Evolutionary conservation across 495 filamentous ascomycete species (phyloP), one percentile per base, ranked within the genome.

Genomic region (Penicillium goetzii): DNA sequence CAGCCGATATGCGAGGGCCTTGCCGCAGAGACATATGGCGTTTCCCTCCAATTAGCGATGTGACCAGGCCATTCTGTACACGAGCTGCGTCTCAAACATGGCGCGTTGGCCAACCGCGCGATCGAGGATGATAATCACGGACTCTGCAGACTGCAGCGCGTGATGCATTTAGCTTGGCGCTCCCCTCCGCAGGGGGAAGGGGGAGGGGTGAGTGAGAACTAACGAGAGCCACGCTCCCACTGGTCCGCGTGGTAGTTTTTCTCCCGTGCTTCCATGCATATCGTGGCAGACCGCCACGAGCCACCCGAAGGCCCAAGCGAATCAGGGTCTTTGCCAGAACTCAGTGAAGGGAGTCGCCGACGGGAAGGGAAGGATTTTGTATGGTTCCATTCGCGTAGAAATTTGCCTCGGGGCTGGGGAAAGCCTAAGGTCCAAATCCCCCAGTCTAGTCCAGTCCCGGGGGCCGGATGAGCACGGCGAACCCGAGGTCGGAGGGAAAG

Each of bases 231-330:
- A 51, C 26, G 25, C 47, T 30, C 12, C 25, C 14, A 15, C 14
- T n/a, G 11, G 47, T 26, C 26, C 25, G 23, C 23, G 1, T 30
- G 26, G 25, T 30, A 5, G 15, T 28, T 15, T 51, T 76, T 76
- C 70, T 76, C 64, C 70, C 74, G 70, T 59, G 59, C 64, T 76
- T 74, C 72, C 61, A 76, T 76, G 74, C 70, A 73, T 70, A 63
- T 66, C 62, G 38, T 64, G 60, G 59, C 54, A 68, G 65, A 58
- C 59, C 64, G 64, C 64, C 65, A 68, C 58, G 56, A 58, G 61
- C 52, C 30, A 62, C 49, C 49, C 54, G 60, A 59, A 38, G 57
- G 14, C 51, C 19, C 45, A 61, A 43, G 45, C 56, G 49, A 64
- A 64, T 59, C 56, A 59, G 34, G 49, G 56, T 28, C 30, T 34